Evolutionary conservation across 1,139 yeast genomes (phyloP).

Genomic region (Debaryomyces sp.): DNA sequence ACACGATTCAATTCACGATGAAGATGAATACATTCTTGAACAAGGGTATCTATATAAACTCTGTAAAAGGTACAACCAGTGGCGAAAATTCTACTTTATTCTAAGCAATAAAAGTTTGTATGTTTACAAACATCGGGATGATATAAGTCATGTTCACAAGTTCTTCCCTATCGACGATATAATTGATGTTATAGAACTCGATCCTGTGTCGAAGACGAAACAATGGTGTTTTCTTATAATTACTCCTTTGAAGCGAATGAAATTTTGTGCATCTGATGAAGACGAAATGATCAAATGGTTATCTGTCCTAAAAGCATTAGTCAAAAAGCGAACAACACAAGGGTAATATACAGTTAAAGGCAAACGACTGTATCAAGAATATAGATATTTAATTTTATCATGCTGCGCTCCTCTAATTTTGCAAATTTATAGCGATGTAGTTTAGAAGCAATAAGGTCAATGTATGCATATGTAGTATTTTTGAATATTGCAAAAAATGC

Average conservation of each 20-base stretch:
- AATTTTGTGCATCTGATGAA: slow-evolving; percentile 49
- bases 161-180: slow-evolving; percentile 37
- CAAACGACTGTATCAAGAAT: background rate
- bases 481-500: background rate
- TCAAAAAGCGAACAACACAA: background rate
- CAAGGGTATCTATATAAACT: slow-evolving; percentile 45
- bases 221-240: slow-evolving; percentile 52
- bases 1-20: background rate
- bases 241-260: slow-evolving; percentile 46
- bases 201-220: slow-evolving; percentile 46
- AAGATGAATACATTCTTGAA: slow-evolving; percentile 39
- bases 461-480: background rate
- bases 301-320: slow-evolving; percentile 39
- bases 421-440: background rate
- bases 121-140: slow-evolving; percentile 38
- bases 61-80: slow-evolving; percentile 47
- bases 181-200: slow-evolving; percentile 57
- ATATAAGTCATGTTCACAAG: slow-evolving; percentile 26
- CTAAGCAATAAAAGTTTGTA: slow-evolving; percentile 44
- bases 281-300: slow-evolving; percentile 55
- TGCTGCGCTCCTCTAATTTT: no score
- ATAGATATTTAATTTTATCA: background rate
- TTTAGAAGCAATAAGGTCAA: background rate
- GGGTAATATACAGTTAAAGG: background rate
- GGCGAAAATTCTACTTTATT: slow-evolving; percentile 48